Percentiles rank a stretch among this genome's conserved stretches.
Evolutionary conservation across 345 rosid genomes (phyloP).

Genomic region (Luvunga scandens): DNA sequence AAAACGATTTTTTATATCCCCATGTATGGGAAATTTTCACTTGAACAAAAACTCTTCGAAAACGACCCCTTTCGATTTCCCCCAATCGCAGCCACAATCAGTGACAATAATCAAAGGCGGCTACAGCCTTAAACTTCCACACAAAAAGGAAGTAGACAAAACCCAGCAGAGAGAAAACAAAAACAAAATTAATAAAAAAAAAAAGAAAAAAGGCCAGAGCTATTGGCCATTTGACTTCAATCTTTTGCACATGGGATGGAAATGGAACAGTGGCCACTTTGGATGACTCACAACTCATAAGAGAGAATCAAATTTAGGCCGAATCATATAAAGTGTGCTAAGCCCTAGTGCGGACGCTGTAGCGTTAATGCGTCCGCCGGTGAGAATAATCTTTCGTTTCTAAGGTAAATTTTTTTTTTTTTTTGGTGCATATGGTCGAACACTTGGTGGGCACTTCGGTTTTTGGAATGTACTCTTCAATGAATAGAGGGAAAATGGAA

Average conservation of each 20-base stretch:
- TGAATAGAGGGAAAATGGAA: accelerated
- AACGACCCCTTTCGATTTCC: not conserved
- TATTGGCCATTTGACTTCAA: not conserved
- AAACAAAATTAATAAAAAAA: not conserved
- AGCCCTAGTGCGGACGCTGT: not conserved
- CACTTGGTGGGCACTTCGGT: not conserved
- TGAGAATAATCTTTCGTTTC: not conserved
- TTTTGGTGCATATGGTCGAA: not conserved
- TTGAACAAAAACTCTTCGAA: not conserved
- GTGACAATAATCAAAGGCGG: not conserved
- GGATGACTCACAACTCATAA: not conserved
- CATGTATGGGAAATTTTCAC: not conserved
- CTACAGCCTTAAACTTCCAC: not conserved
- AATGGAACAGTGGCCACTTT: not conserved
- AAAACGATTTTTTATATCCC: no score
- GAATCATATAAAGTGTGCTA: not conserved
- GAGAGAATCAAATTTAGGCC: not conserved
- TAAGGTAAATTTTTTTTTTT: not conserved
- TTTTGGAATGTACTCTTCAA: not conserved
- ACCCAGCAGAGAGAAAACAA: not conserved
- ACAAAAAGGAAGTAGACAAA: not conserved
- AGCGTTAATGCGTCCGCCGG: not conserved
- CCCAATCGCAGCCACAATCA: not conserved
- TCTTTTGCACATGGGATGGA: not conserved
- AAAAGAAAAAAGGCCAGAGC: not conserved